Conservation (phyloP, 2,329 filamentous ascomycete species). For the Fusarium sp. region DNA sequence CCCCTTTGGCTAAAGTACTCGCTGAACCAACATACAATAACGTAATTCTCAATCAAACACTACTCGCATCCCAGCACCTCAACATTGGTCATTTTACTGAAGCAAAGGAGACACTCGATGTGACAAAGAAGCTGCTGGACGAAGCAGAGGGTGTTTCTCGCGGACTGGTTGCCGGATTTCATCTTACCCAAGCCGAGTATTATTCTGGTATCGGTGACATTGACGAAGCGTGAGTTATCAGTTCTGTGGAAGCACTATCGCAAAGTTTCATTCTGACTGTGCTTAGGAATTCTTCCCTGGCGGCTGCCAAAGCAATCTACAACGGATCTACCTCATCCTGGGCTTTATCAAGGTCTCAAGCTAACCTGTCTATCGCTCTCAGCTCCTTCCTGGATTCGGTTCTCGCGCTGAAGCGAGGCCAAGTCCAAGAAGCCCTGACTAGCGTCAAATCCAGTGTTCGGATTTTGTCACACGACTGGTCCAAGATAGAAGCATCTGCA, state of each 20-base stretch:
- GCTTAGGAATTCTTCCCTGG: constrained; percentile 48
- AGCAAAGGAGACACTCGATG: constrained; percentile 66
- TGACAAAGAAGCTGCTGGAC: constrained; percentile 63
- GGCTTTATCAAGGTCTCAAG: constrained; percentile 51
- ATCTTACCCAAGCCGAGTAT: constrained; percentile 81
- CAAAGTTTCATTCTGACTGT: constrained; percentile 21
- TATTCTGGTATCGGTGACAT: constrained; percentile 73
- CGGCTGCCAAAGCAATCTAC: constrained; percentile 56
- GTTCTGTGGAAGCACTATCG: not conserved
- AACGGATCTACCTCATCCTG: constrained; percentile 47
- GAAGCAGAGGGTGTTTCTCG: constrained; percentile 53
- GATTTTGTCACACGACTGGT: constrained; percentile 67
- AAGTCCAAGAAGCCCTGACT: constrained; percentile 67
- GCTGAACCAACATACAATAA: constrained; percentile 52
- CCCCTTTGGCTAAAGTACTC: constrained; percentile 54
- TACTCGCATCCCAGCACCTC: constrained; percentile 65
- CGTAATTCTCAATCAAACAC: constrained; percentile 59
- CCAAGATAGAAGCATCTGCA: constrained; percentile 57
- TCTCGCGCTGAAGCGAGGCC: constrained; percentile 71
- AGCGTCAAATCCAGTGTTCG: constrained; percentile 69
- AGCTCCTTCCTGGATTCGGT: constrained; percentile 70
- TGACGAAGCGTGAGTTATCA: constrained; percentile 65
- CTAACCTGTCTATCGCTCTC: constrained; percentile 48
- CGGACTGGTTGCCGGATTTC: constrained; percentile 63
- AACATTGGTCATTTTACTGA: constrained; percentile 64